phyloP scores from a whole-genome alignment of 306 rosid species.

The Hylodesmum podocarpum region DNA sequence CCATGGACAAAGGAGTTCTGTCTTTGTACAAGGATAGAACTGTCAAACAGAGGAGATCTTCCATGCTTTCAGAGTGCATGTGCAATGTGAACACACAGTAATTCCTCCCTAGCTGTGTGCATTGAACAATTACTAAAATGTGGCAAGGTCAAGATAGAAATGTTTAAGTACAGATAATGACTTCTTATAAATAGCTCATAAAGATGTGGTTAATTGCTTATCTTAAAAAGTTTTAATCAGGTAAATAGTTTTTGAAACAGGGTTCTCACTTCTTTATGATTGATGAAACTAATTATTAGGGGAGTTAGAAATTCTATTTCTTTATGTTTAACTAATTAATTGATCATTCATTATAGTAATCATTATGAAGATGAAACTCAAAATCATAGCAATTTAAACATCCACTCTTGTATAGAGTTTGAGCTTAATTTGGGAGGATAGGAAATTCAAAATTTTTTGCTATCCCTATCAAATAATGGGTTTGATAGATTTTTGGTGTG shows the following conservation, averaged over 20 bases:
- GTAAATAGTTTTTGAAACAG: background rate
- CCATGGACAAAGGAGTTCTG: constrained; percentile 17
- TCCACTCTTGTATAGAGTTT: background rate
- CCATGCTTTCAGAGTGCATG: constrained; percentile 22
- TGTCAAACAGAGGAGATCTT: constrained; percentile 27
- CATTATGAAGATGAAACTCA: background rate
- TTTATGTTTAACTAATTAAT: background rate
- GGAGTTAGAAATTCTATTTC: background rate
- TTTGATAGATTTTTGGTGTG: background rate
- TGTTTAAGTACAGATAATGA: constrained; percentile 1
- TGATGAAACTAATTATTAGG: background rate
- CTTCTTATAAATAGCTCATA: background rate
- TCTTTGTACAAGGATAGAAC: constrained; percentile 9
- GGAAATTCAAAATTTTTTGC: background rate
- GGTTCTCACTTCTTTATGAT: background rate
- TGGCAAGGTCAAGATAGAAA: background rate
- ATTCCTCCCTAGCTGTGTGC: constrained; percentile 3
- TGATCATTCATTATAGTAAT: background rate
- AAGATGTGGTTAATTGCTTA: background rate
- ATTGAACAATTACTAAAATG: constrained; percentile 15
- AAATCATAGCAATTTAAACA: background rate
- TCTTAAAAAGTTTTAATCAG: background rate
- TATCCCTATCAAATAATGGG: background rate
- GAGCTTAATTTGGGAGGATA: background rate
- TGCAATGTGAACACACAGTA: constrained; percentile 10